Base-by-base conservation (phyloP, 129 eudicot species). In the Tagetes erecta region DNA sequence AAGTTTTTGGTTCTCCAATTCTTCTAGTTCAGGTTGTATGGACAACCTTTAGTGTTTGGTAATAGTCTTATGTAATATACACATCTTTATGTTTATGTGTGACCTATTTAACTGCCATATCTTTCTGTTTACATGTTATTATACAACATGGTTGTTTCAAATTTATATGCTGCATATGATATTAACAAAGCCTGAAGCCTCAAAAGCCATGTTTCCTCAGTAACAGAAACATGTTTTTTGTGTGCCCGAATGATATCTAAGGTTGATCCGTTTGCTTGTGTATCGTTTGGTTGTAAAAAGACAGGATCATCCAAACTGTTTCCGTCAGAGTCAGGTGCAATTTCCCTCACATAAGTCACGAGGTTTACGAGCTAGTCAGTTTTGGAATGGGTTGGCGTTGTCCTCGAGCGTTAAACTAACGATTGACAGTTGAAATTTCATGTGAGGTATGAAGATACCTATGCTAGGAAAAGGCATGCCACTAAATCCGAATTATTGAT, bases 231-330 rank as follows among this genome's bases (percentile, higher is more conserved):
- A 13, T 33, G 27, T 12, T n/a, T 47, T 64, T 40, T 38, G 51
- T 39, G 10, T 60, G 7, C 63, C 8, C 9, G 38, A 6, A 33
- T 0, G 20, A 42, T 67, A 68, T 58, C 80, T 72, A 78, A 20
- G 87, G 96, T 68, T 40, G 78, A 77, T 67, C 86, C 92, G 60
- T 87, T 88, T 10, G 71, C 84, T 45, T 84, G 89, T 1, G 81
- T 65, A 64, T 84, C 80, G 56, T 66, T 69, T 3, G 84, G 82
- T 52, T 76, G 85, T 57, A 86, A 72, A 77, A 94, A 87, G 40
- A 88, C 98, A 1, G 98, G 87, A 13, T 90, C 86, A 68, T 90
- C 97, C n/a, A 81, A 73, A 76, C 92, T 90, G 72, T 76, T 81
- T 52, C 87, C 83, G 74, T 84, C 87, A 1, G 83, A 62, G 74